Conservation (phyloP, 441 rosid genomes). For the Daphne laureola region DNA sequence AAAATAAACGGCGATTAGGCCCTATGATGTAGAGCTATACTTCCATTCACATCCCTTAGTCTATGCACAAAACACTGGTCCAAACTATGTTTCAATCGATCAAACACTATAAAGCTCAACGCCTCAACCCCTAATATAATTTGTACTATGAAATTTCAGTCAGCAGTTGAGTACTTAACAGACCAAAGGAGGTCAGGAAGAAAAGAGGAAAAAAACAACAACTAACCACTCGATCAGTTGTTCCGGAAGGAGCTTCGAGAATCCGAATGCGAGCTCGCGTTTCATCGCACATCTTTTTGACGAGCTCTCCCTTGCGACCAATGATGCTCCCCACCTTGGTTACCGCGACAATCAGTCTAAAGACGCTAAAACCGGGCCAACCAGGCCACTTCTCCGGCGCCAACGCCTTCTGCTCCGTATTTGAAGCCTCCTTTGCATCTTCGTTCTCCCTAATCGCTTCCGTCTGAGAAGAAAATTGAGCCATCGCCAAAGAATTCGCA, state of each 20-base stretch:
- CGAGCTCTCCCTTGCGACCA: constrained; percentile 82
- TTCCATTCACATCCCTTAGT: too few species aligned
- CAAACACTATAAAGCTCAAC: too few species aligned
- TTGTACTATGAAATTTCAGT: too few species aligned
- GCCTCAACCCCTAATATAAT: too few species aligned
- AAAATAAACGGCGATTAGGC: too few species aligned
- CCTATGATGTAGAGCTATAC: too few species aligned
- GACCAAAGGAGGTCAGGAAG: background rate
- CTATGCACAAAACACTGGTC: too few species aligned
- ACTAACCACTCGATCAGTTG: constrained; percentile 73
- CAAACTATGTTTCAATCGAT: too few species aligned
- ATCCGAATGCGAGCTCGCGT: constrained; percentile 83
- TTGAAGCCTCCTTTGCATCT: background rate
- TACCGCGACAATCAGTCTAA: constrained; percentile 77
- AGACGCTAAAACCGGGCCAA: constrained; percentile 92
- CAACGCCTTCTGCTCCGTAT: background rate
- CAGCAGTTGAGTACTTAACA: too few species aligned
- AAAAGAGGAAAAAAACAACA: background rate
- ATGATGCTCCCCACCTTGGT: constrained; percentile 77
- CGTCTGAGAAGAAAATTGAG: background rate
- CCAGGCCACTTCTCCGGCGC: constrained; percentile 67
- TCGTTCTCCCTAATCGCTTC: background rate
- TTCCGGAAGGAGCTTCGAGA: constrained; percentile 55
- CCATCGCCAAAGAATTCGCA: background rate
- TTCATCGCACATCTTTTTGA: constrained; percentile 89